phyloP scores from a whole-genome alignment of 2,329 filamentous ascomycete genomes.

The Trichophyton equinum region DNA sequence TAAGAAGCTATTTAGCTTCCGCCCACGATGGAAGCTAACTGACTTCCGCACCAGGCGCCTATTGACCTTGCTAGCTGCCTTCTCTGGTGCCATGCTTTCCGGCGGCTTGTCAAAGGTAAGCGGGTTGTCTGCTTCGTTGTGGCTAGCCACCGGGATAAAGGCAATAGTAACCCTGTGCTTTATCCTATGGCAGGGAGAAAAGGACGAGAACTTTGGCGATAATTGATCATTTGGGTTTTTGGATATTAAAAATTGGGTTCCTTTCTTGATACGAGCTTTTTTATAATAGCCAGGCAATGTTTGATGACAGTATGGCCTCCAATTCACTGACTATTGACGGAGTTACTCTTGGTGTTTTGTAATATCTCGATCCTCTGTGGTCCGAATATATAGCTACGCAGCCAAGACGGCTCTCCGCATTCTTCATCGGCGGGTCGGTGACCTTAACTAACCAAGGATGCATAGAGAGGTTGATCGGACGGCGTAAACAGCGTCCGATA shows the following conservation, averaged over 20 bases:
- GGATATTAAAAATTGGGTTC: neutral
- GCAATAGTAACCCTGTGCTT: conserved; percentile 23
- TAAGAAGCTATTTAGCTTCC: conserved; percentile 16
- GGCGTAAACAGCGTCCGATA: neutral
- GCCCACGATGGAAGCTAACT: conserved; percentile 18
- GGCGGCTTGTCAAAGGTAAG: conserved; percentile 28
- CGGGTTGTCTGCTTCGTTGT: conserved; percentile 27
- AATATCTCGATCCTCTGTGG: neutral
- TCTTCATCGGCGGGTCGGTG: neutral
- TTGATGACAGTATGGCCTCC: neutral
- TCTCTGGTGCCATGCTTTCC: conserved; percentile 30
- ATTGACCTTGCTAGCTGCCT: conserved; percentile 27
- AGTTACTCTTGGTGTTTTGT: neutral
- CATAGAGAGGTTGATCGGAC: neutral
- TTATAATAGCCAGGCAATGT: neutral
- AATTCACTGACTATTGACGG: neutral
- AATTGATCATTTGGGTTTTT: neutral
- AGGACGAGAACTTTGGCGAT: conserved; percentile 1
- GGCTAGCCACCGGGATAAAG: conserved; percentile 31
- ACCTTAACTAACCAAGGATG: neutral
- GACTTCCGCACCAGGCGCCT: conserved; percentile 25
- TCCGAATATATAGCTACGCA: neutral
- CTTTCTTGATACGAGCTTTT: neutral
- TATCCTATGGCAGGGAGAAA: conserved; percentile 25
- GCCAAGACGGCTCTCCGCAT: neutral